A percentile compares a stretch with the other conserved stretches of the same genome.
phyloP scores from a whole-genome alignment of 306 rosid species.

The Acmispon strigosus region DNA sequence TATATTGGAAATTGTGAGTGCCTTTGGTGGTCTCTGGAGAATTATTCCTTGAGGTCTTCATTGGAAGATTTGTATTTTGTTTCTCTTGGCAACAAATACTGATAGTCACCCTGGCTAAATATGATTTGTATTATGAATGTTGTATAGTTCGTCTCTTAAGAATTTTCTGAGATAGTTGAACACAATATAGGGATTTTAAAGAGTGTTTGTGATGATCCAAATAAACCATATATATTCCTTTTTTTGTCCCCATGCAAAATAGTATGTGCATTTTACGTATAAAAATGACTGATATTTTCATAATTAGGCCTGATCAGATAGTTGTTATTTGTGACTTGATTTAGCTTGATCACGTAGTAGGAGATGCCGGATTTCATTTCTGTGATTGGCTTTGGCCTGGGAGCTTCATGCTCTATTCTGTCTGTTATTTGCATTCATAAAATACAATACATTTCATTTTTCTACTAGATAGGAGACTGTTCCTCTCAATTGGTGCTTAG shows the following conservation, averaged over 20 bases:
- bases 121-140: conserved; percentile 9
- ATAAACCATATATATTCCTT: conserved; percentile 15
- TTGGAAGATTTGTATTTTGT: conserved; percentile 14
- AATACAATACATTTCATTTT: too few species aligned
- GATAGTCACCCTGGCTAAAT: conserved; percentile 16
- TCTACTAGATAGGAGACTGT: too few species aligned
- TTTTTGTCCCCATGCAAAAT: neutral
- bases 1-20: conserved; percentile 3
- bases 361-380: too few species aligned
- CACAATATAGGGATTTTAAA: conserved; percentile 7
- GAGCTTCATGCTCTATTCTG: too few species aligned
- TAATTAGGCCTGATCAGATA: too few species aligned
- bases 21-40: conserved; percentile 9
- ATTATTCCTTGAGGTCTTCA: conserved; percentile 13
- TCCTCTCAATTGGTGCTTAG: too few species aligned
- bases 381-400: too few species aligned
- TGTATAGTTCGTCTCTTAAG: conserved; percentile 25
- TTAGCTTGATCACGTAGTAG: too few species aligned
- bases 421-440: too few species aligned
- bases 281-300: neutral
- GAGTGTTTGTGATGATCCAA: neutral
- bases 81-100: conserved; percentile 14
- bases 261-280: neutral
- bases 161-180: neutral
- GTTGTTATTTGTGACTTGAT: too few species aligned